phyloP scores from a whole-genome alignment of 75 land plant species.

The Sequoia sempervirens region DNA sequence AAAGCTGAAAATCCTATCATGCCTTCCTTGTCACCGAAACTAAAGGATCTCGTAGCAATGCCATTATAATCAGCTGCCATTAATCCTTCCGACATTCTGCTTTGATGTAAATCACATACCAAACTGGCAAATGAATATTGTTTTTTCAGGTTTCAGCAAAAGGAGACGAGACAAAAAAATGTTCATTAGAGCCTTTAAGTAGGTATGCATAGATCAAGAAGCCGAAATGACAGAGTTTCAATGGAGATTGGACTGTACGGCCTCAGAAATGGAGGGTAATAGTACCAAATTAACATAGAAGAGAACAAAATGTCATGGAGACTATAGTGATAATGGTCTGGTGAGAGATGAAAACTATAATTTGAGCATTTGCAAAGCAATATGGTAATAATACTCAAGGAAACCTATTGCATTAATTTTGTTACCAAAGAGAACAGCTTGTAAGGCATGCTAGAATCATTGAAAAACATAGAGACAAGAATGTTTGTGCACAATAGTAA shows the following conservation, averaged over 20 bases:
- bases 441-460: background rate
- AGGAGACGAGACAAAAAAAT: background rate
- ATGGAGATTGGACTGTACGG: background rate
- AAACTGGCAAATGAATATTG: background rate
- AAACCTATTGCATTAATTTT: background rate
- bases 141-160: background rate
- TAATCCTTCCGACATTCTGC: background rate
- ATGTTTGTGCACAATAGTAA: background rate
- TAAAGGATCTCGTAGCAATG: background rate
- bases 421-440: background rate
- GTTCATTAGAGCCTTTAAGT: background rate
- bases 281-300: background rate
- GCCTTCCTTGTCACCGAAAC: background rate
- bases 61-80: background rate
- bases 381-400: background rate
- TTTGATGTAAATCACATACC: background rate
- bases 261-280: background rate
- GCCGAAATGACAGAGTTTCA: background rate
- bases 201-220: background rate
- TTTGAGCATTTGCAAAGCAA: background rate
- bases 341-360: background rate
- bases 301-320: background rate
- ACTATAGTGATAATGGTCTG: background rate
- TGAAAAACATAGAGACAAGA: background rate
- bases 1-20: background rate